Percentiles rank a stretch among this genome's conserved stretches.
Conservation (phyloP, 2,329 filamentous ascomycete species). For the Neurospora crassa region DNA sequence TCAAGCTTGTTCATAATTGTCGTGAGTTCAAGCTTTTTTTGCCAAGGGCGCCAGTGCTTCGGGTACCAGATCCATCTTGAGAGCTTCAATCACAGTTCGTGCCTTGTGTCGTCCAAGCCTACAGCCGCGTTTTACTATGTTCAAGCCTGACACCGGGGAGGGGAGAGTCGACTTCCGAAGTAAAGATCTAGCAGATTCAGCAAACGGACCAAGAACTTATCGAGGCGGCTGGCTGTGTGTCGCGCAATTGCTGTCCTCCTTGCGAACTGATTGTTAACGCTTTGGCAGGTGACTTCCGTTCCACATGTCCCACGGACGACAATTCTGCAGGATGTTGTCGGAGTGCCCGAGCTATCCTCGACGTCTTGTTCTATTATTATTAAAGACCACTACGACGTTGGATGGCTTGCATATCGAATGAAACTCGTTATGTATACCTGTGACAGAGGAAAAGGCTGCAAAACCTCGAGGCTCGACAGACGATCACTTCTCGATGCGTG, state of each 20-base stretch:
- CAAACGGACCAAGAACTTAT: not conserved
- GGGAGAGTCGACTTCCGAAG: not conserved
- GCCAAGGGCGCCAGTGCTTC: not conserved
- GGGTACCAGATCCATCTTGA: not conserved
- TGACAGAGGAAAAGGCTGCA: not conserved
- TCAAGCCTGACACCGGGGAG: not conserved
- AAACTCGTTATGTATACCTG: not conserved
- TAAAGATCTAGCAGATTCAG: not conserved
- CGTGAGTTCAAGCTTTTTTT: not conserved
- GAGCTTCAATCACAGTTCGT: not conserved
- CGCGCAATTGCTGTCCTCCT: not conserved
- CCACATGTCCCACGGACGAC: not conserved
- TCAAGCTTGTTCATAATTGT: not conserved
- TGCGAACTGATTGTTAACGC: not conserved
- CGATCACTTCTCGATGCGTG: not conserved
- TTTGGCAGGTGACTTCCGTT: not conserved
- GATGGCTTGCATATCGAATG: not conserved
- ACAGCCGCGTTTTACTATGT: not conserved
- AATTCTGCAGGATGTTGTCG: not conserved
- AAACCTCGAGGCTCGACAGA: not conserved
- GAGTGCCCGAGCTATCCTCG: not conserved
- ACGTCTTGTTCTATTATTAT: not conserved
- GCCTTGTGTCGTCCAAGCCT: not conserved
- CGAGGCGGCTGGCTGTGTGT: not conserved
- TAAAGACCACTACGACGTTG: not conserved